These are phyloP conservation scores for Candida sp. DNA, from an alignment of 1,139 yeast genomes.

Conservation along the genomic window DNA sequence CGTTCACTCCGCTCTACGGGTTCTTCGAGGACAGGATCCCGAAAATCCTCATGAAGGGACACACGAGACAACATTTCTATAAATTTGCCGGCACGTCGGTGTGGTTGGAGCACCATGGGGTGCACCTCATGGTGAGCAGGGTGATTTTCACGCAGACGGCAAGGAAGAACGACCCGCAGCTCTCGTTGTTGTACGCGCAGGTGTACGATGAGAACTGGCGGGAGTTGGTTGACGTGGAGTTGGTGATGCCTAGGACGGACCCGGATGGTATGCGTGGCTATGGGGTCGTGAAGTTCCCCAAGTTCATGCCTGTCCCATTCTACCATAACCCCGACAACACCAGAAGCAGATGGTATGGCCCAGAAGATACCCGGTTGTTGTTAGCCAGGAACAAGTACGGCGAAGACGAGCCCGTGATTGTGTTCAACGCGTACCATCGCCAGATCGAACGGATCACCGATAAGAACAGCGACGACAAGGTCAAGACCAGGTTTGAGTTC, in stretches of 20 bases:
- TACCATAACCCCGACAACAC: constrained; percentile 19
- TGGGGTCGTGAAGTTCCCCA: constrained; percentile 23
- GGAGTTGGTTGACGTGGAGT: constrained; percentile 29
- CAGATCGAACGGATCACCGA: constrained; percentile 10
- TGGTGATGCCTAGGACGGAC: constrained; percentile 28
- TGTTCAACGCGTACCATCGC: constrained; percentile 34
- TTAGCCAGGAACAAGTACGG: constrained; percentile 35
- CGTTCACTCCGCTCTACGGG: constrained; percentile 21
- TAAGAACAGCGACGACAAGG: constrained; percentile 5
- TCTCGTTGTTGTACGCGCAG: constrained; percentile 37
- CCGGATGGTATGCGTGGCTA: neutral
- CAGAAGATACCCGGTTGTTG: constrained; percentile 54
- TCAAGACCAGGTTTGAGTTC: constrained; percentile 9
- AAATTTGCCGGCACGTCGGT: constrained; percentile 54
- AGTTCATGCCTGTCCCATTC: constrained; percentile 33
- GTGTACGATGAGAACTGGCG: constrained; percentile 32
- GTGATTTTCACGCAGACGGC: constrained; percentile 31
- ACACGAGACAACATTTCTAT: constrained; percentile 34
- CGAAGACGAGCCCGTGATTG: constrained; percentile 30
- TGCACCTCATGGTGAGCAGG: constrained; percentile 51
- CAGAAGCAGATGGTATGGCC: constrained; percentile 34
- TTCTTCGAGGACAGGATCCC: constrained; percentile 22
- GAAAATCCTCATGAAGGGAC: constrained; percentile 21
- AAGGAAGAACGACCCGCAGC: constrained; percentile 27
- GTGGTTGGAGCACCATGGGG: constrained; percentile 49